Percentiles rank a stretch among this genome's conserved stretches.
phyloP scores from a whole-genome alignment of 495 filamentous ascomycete genomes.

The Massariosphaeria phaeospora region DNA sequence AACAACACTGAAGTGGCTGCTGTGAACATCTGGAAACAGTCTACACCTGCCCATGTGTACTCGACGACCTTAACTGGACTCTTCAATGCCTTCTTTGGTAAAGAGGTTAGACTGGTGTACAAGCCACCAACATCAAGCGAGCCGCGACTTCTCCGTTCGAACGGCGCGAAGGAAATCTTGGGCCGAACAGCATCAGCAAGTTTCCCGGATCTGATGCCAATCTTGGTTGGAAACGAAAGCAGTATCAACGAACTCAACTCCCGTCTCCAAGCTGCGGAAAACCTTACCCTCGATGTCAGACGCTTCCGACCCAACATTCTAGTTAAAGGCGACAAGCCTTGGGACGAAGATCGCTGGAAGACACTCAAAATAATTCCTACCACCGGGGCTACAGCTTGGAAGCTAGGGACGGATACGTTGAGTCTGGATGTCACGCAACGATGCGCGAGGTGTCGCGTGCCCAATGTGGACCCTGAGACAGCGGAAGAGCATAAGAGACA shows the following conservation, averaged over 20 bases:
- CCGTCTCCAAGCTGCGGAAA: slow-evolving; percentile 30
- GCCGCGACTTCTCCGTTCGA: slow-evolving; percentile 31
- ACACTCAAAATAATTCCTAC: slow-evolving; percentile 27
- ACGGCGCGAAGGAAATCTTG: slow-evolving; percentile 36
- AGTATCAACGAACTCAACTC: slow-evolving; percentile 45
- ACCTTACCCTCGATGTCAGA: slow-evolving; percentile 41
- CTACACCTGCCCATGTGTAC: slow-evolving; percentile 39
- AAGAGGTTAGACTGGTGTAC: slow-evolving; percentile 40
- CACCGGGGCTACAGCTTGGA: neutral
- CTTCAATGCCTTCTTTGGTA: slow-evolving; percentile 39
- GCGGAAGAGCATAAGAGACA: slow-evolving; percentile 40
- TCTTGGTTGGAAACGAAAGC: slow-evolving; percentile 38
- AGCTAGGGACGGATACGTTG: neutral
- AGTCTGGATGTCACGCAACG: slow-evolving; percentile 38
- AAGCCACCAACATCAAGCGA: slow-evolving; percentile 36
- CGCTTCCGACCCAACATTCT: slow-evolving; percentile 45
- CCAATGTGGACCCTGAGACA: slow-evolving; percentile 45
- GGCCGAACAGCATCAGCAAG: slow-evolving; percentile 32
- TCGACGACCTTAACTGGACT: slow-evolving; percentile 30
- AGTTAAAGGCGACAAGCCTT: slow-evolving; percentile 37
- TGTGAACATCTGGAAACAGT: slow-evolving; percentile 40
- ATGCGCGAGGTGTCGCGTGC: slow-evolving; percentile 42
- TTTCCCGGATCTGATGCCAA: slow-evolving; percentile 43
- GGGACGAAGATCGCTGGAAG: slow-evolving; percentile 45
- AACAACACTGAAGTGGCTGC: slow-evolving; percentile 32